A percentile compares a stretch with the other conserved stretches of the same genome.
Evolutionary conservation across 352 stramenopile genomes (phyloP).

Genomic region (Pythium folliculosum): DNA sequence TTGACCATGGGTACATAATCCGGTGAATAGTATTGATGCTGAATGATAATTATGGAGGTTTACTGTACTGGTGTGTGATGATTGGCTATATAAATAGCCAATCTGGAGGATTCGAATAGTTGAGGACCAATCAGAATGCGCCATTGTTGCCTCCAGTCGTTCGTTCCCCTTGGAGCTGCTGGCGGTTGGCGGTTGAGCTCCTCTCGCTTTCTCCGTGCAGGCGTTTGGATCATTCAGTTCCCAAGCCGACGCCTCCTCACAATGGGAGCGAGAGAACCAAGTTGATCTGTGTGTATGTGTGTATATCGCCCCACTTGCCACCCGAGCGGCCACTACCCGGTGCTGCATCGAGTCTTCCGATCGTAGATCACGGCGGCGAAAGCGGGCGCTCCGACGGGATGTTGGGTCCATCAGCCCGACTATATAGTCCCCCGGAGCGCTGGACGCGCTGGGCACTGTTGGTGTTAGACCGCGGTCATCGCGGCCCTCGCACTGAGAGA

Average conservation of each 20-base stretch:
- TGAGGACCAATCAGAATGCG: constrained; percentile 19
- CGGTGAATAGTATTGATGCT: constrained; percentile 9
- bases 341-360: constrained; percentile 40
- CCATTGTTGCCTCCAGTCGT: constrained; percentile 29
- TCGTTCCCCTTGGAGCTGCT: constrained; percentile 5
- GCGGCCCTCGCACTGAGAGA: constrained; percentile 36
- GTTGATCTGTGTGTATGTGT: constrained; percentile 1
- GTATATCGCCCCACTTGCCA: constrained; percentile 32
- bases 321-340: constrained; percentile 27
- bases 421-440: constrained; percentile 26
- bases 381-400: constrained; percentile 28
- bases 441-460: constrained; percentile 37
- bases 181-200: not conserved
- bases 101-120: not conserved
- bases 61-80: constrained; percentile 1
- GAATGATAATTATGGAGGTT: not conserved
- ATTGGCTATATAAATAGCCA: constrained; percentile 23
- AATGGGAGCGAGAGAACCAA: not conserved
- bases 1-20: constrained; percentile 19
- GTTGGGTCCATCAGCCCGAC: constrained; percentile 43
- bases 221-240: constrained; percentile 1
- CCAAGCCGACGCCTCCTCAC: not conserved
- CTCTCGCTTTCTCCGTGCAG: not conserved
- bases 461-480: constrained; percentile 37
- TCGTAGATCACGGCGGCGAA: constrained; percentile 29